Percentiles rank a stretch among this genome's conserved stretches.
These are phyloP conservation scores for Kockiozyma suomiensis DNA, from an alignment of 805 yeast genomes.

Conservation along the genomic window DNA sequence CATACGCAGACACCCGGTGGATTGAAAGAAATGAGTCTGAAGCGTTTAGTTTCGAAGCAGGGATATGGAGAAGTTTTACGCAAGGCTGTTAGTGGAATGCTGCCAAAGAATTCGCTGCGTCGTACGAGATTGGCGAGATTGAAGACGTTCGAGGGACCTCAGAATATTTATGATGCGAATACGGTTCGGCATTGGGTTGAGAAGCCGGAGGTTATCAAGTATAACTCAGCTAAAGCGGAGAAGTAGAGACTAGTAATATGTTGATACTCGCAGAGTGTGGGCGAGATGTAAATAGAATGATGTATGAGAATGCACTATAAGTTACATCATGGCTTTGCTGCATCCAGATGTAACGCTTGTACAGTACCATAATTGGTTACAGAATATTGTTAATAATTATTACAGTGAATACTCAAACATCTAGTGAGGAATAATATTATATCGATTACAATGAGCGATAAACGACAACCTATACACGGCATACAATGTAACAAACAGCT, in stretches of 20 bases:
- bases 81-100: conserved; percentile 93
- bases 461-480: no score
- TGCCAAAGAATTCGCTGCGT: conserved; percentile 88
- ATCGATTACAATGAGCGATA: no score
- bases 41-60: conserved; percentile 67
- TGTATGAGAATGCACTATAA: no score
- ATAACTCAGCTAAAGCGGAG: background rate
- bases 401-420: no score
- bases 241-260: background rate
- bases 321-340: no score
- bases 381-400: no score
- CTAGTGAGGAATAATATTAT: no score
- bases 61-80: conserved; percentile 86
- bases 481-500: no score
- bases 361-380: no score
- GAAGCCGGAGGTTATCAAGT: conserved; percentile 11
- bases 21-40: conserved; percentile 80
- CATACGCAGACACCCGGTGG: conserved; percentile 87
- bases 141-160: conserved; percentile 83
- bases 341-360: no score
- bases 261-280: no score
- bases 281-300: no score
- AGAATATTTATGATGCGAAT: conserved; percentile 83
- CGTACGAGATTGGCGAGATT: conserved; percentile 77
- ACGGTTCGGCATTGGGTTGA: conserved; percentile 47